Conservation (phyloP, 441 rosid species). For the Pelargonium exstipulatum region DNA sequence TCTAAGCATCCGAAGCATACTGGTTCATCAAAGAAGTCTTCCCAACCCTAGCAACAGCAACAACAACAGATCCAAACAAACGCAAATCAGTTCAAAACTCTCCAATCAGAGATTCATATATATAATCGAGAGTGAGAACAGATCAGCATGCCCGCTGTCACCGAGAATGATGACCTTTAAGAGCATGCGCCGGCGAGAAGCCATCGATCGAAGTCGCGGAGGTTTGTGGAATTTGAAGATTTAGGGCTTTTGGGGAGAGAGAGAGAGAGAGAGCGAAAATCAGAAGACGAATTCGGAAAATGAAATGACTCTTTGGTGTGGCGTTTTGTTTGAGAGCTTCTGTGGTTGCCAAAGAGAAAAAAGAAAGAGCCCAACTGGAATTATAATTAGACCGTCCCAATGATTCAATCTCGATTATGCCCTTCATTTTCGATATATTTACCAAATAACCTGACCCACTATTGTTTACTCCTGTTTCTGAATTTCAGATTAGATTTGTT, state of each 20-base stretch:
- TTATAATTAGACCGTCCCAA: too few species aligned
- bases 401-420: too few species aligned
- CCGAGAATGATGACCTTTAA: constrained; percentile 84
- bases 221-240: neutral
- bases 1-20: constrained; percentile 37
- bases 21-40: constrained; percentile 88
- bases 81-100: neutral
- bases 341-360: too few species aligned
- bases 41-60: constrained; percentile 51
- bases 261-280: constrained; percentile 24
- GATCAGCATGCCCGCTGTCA: constrained; percentile 61
- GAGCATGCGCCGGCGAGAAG: constrained; percentile 80
- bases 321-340: too few species aligned
- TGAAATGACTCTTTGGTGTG: too few species aligned
- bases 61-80: constrained; percentile 8
- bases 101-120: neutral
- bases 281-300: too few species aligned
- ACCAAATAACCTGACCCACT: too few species aligned
- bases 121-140: neutral
- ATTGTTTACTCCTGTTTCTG: too few species aligned
- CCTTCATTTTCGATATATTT: too few species aligned
- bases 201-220: constrained; percentile 31
- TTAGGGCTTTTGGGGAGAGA: constrained; percentile 32
- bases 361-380: too few species aligned
- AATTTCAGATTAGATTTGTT: too few species aligned